Evolutionary conservation across 169 alveolate genomes (phyloP).

Genomic region (Plasmodium inui): DNA sequence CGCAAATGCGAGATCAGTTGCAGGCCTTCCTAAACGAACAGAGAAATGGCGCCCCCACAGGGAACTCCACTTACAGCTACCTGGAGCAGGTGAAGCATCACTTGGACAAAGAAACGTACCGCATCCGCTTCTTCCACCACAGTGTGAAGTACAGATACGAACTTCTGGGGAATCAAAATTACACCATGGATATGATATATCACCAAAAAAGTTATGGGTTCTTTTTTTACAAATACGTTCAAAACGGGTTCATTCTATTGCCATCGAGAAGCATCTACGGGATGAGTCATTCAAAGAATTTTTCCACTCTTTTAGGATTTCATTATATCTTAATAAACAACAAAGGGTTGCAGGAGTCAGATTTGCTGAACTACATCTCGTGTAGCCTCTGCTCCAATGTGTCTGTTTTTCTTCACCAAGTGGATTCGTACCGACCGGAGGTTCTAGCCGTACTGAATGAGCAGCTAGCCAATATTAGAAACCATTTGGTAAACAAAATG

Average conservation of each 20-base stretch:
- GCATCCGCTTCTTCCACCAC: conserved; percentile 18
- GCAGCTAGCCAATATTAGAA: conserved; percentile 20
- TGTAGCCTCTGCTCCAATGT: conserved; percentile 26
- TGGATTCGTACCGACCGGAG: conserved; percentile 14
- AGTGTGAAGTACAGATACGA: conserved; percentile 32
- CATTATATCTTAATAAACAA: conserved; percentile 31
- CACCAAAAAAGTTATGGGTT: conserved; percentile 12
- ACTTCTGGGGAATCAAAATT: not conserved
- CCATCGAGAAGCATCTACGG: not conserved
- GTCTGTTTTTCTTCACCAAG: conserved; percentile 25
- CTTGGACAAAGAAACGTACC: not conserved
- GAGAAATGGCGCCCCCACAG: not conserved
- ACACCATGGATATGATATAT: conserved; percentile 11
- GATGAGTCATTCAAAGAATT: conserved; percentile 9
- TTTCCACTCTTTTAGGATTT: conserved; percentile 50
- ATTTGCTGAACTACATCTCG: conserved; percentile 16
- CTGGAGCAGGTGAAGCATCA: conserved; percentile 5
- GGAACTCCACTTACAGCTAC: not conserved
- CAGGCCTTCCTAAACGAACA: not conserved
- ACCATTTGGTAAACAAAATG: conserved; percentile 16
- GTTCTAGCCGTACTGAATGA: conserved; percentile 16
- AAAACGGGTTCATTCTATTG: conserved; percentile 9
- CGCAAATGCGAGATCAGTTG: conserved; percentile 9
- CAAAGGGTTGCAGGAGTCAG: not conserved
- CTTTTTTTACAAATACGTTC: conserved; percentile 28